phyloP scores from a whole-genome alignment of 345 rosid genomes.

The Eucalyptus erythrocorys region DNA sequence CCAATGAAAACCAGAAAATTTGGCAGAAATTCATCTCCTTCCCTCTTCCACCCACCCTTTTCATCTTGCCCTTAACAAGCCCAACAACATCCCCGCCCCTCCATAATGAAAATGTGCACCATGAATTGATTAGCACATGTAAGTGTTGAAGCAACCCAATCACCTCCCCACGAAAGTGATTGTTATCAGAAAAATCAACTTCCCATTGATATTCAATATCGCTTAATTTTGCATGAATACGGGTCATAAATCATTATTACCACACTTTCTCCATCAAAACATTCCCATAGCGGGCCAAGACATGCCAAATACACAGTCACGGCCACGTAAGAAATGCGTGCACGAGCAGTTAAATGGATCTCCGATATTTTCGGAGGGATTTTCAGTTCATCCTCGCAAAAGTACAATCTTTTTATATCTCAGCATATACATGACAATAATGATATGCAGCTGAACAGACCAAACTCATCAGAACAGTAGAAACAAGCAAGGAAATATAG shows the following conservation, averaged over 20 bases:
- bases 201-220: background rate
- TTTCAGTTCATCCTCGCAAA: background rate
- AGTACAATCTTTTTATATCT: background rate
- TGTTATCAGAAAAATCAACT: background rate
- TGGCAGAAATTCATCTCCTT: background rate
- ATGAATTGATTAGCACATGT: background rate
- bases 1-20: background rate
- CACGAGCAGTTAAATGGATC: background rate
- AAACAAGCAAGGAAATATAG: background rate
- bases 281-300: background rate
- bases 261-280: background rate
- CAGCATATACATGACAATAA: background rate
- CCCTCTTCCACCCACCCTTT: background rate
- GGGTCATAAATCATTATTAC: background rate
- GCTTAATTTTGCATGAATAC: background rate
- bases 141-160: background rate
- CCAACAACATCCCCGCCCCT: background rate
- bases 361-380: background rate
- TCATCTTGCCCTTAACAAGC: background rate
- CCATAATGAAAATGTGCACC: background rate
- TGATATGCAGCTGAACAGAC: background rate
- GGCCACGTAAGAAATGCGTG: background rate
- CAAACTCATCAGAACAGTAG: background rate
- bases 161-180: background rate
- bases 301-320: background rate